phyloP scores from a whole-genome alignment of 257 asterid species.

The Ocimum tenuiflorum region DNA sequence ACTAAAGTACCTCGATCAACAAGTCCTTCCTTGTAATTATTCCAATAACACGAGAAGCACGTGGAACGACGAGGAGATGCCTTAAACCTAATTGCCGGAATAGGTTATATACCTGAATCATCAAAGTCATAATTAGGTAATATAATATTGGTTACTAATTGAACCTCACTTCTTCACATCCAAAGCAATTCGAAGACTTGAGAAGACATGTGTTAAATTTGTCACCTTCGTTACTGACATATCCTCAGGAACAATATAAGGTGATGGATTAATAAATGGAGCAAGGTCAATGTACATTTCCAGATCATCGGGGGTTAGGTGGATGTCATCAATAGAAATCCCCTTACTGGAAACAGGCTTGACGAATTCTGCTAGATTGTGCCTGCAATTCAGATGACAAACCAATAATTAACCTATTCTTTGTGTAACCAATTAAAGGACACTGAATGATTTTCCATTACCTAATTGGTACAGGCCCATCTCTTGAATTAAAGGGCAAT shows the following conservation, averaged over 20 bases:
- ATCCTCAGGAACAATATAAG: slow-evolving; percentile 91
- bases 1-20: slow-evolving; percentile 70
- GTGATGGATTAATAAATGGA: slow-evolving; percentile 86
- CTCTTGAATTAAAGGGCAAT: slow-evolving; percentile 62
- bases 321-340: slow-evolving; percentile 64
- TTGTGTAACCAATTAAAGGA: slow-evolving; percentile 3
- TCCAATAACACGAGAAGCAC: slow-evolving; percentile 92
- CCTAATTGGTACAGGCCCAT: slow-evolving; percentile 80
- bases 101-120: slow-evolving; percentile 80
- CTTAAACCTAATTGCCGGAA: slow-evolving; percentile 95
- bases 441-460: slow-evolving; percentile 19
- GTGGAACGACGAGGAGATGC: slow-evolving; percentile 91
- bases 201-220: not conserved
- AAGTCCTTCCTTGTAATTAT: slow-evolving; percentile 86
- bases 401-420: slow-evolving; percentile 6
- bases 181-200: slow-evolving; percentile 1
- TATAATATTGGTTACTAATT: not conserved
- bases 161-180: not conserved
- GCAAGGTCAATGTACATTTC: slow-evolving; percentile 98
- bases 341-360: slow-evolving; percentile 97
- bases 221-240: slow-evolving; percentile 93
- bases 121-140: slow-evolving; percentile 6
- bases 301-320: slow-evolving; percentile 71
- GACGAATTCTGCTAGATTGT: slow-evolving; percentile 80
- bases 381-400: slow-evolving; percentile 49